Base-by-base conservation (phyloP, 2,329 filamentous ascomycete genomes). In the Botryotinia calthae region DNA sequence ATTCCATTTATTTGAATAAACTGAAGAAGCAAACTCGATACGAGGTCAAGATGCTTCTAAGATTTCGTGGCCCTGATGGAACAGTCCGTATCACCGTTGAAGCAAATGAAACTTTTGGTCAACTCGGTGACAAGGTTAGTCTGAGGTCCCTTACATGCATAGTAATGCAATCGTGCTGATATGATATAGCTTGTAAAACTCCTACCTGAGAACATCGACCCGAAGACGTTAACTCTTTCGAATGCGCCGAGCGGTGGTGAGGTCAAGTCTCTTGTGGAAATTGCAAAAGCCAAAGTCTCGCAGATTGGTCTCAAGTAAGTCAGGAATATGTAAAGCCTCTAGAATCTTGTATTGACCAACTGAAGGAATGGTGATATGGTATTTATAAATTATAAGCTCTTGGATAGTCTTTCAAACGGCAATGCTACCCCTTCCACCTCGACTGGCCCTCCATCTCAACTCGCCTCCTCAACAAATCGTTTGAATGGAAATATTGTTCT, bases 361-460 rank as follows among this genome's bases (percentile, higher is more conserved):
- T 70, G 25, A 28, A 96, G 93, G 75, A 94, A 99, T 81, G 96
- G 96, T 75, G 94, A 97, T 80, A 89, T 97, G 80, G 89, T 99
- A 76, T 99, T 94, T 82, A 85, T 98, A 76, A 90, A 88, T 76
- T 99, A 97, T 83, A 84, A 90, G 77, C 88, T 92, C 78, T 84
- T 87, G 71, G 82, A 84, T 76, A 87, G 87, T 65, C 72, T 72
- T 74, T 71, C 78, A 66, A 84, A 85, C 77, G 83, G 83, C 70
- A 77, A 81, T 56, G 77, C 82, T 31, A 84, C 84, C 76, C 82
- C 82, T 71, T 76, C 76, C 14, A 65, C 79, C 75, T 79, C 76
- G 72, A 78, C 82, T 3, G 65, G 68, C 28, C 70, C 71, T 42
- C 74, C 77, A 46, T 77, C 79, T 25, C 76, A 77, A 37, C 74